phyloP scores from a whole-genome alignment of 140 eudicot genomes.

The Bidens hawaiensis region DNA sequence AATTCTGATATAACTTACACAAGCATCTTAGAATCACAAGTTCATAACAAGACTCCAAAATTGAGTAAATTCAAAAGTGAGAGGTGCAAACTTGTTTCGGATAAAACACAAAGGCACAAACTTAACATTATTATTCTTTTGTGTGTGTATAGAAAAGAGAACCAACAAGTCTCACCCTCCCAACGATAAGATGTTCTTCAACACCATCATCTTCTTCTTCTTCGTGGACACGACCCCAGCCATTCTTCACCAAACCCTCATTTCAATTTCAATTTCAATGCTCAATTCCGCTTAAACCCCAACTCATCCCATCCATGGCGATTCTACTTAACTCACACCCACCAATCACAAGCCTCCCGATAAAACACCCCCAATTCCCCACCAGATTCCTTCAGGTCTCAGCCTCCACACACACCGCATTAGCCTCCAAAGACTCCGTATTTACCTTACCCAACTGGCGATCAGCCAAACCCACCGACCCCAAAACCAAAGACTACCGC shows the following conservation, averaged over 20 bases:
- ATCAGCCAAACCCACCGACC: conserved; percentile 42
- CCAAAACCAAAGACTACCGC: conserved; percentile 47
- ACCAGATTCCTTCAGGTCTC: conserved; percentile 33
- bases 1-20: too few species aligned
- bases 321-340: conserved; percentile 42
- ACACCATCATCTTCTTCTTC: neutral
- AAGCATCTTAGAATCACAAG: too few species aligned
- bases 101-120: conserved; percentile 11
- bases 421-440: conserved; percentile 33
- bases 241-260: neutral
- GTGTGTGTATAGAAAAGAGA: neutral
- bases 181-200: conserved; percentile 35
- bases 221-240: conserved; percentile 18
- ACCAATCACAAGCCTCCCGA: conserved; percentile 41
- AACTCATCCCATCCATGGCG: conserved; percentile 16
- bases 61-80: neutral
- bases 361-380: conserved; percentile 32
- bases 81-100: conserved; percentile 9
- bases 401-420: conserved; percentile 45
- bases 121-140: neutral
- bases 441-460: conserved; percentile 82
- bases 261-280: too few species aligned
- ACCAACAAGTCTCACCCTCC: neutral
- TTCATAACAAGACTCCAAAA: neutral
- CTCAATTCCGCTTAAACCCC: neutral